Evolutionary conservation across 2,329 filamentous ascomycete species (phyloP), one percentile per base, ranked within the genome.

Genomic region (Xylaria digitata): DNA sequence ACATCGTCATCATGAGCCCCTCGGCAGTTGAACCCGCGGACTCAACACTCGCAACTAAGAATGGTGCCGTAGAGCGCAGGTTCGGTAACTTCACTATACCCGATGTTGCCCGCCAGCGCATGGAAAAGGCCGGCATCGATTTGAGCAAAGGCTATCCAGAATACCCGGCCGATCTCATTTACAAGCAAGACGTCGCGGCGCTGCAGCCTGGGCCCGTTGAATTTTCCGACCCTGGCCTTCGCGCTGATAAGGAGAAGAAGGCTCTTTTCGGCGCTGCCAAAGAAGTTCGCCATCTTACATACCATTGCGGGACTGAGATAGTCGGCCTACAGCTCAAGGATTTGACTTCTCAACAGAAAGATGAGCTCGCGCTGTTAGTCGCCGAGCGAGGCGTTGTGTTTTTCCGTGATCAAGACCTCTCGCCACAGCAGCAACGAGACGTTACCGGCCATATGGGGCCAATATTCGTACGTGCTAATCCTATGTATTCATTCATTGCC

Each of bases 281-380:
- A 30, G 43, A 63, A 50, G 61, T 63, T n/a, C 43, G 45, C 11
- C 61, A 63, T 40, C 37, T 63, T 15, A 57, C 61, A 3, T 50
- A 17, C 23, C 61, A 58, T 17, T 50, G 43, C 19, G 61, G 61
- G 45, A 63, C 61, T 21, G 61, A 58, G 53, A 63, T 63, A 9
- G 48, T 63, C 53, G 53, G 53, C n/a, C 61, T 63, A 9, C 61
- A 58, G 61, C 61, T 63, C 13, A 63, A 63, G 19, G 53, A 63
- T 21, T 21, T 58, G 23, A 63, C 23, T 26, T 26, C 34, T n/a
- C 42, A 56, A 17, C 61, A 63, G 34, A 34, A 34, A 48, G 53
- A 63, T 26, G 53, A 63, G 46, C 34, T 63, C 17, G 52, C 61
- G 1, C 45, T 63, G 3, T 26, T 63, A 17, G 37, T 58, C 4